Percentiles rank a stretch among this genome's conserved stretches.
These are phyloP conservation scores for Pseudogymnoascus sp. DNA, from an alignment of 2,329 filamentous ascomycete genomes.

Conservation along the genomic window DNA sequence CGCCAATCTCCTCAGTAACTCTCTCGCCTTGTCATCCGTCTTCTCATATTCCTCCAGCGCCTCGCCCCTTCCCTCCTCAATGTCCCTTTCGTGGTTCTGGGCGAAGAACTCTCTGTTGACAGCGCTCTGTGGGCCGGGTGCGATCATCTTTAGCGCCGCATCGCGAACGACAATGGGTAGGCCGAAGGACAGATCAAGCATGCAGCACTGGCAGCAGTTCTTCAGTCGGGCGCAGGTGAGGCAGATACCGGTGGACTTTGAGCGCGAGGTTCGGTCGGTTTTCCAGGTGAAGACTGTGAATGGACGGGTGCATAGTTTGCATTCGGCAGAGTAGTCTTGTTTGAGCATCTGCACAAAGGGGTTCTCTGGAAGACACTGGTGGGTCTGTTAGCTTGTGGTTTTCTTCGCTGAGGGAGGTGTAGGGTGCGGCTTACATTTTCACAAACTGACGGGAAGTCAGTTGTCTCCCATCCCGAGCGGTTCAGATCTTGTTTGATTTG, in stretches of 20 bases:
- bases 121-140: conserved; percentile 81
- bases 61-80: conserved; percentile 81
- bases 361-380: conserved; percentile 84
- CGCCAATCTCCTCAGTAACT: conserved; percentile 75
- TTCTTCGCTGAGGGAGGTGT: neutral
- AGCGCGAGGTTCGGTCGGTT: conserved; percentile 80
- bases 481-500: conserved; percentile 97
- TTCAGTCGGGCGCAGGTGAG: conserved; percentile 94
- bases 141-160: conserved; percentile 95
- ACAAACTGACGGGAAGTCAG: conserved; percentile 77
- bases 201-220: conserved; percentile 98
- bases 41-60: conserved; percentile 84
- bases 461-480: conserved; percentile 91
- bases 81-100: conserved; percentile 91
- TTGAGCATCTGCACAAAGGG: conserved; percentile 99
- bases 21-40: conserved; percentile 92
- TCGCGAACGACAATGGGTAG: conserved; percentile 91
- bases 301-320: conserved; percentile 76
- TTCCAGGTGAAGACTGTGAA: conserved; percentile 97
- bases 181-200: conserved; percentile 94
- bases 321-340: conserved; percentile 79
- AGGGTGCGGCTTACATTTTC: conserved; percentile 8
- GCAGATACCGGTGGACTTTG: conserved; percentile 92
- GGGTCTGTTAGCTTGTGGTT: neutral
- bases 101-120: conserved; percentile 98